These are phyloP conservation scores for Teratosphaeria zuluensis DNA, from an alignment of 2,329 filamentous ascomycete genomes.

Conservation along the genomic window DNA sequence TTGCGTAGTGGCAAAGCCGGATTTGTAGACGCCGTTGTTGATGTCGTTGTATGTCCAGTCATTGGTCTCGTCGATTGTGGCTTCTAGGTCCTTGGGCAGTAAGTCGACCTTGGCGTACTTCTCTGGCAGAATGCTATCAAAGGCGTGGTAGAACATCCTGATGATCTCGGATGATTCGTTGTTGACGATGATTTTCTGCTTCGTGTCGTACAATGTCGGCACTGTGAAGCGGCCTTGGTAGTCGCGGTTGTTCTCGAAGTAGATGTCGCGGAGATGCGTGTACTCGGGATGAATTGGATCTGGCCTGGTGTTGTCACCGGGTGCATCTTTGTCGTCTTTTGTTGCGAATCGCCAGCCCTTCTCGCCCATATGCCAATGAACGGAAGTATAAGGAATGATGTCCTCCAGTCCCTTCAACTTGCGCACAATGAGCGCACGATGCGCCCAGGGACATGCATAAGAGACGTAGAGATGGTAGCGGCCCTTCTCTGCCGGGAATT, in stretches of 20 bases:
- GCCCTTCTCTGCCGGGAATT: conserved; percentile 76
- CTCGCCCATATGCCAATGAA: conserved; percentile 80
- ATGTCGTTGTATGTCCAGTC: conserved; percentile 45
- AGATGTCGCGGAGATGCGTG: conserved; percentile 67
- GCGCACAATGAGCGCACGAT: conserved; percentile 75
- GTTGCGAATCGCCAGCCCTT: conserved; percentile 77
- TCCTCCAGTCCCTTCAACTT: conserved; percentile 89
- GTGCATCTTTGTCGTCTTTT: conserved; percentile 45
- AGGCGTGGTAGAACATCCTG: conserved; percentile 76
- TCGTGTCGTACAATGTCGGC: conserved; percentile 75
- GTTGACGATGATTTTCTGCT: conserved; percentile 66
- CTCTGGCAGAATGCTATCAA: conserved; percentile 49
- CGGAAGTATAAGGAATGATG: conserved; percentile 66
- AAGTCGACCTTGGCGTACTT: conserved; percentile 37
- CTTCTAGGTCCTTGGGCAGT: conserved; percentile 34
- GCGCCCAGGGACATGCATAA: conserved; percentile 92
- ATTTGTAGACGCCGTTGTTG: conserved; percentile 44
- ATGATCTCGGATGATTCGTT: conserved; percentile 92
- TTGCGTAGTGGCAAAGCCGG: conserved; percentile 43
- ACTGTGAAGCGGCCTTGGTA: conserved; percentile 80
- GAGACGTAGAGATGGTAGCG: conserved; percentile 93
- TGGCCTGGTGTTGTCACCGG: conserved; percentile 46
- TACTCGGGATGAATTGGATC: conserved; percentile 60
- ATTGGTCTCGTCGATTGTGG: conserved; percentile 40
- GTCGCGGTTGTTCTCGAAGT: conserved; percentile 62